Conservation (phyloP, 108 stramenopile species). For the Fragilaria crotonensis region DNA sequence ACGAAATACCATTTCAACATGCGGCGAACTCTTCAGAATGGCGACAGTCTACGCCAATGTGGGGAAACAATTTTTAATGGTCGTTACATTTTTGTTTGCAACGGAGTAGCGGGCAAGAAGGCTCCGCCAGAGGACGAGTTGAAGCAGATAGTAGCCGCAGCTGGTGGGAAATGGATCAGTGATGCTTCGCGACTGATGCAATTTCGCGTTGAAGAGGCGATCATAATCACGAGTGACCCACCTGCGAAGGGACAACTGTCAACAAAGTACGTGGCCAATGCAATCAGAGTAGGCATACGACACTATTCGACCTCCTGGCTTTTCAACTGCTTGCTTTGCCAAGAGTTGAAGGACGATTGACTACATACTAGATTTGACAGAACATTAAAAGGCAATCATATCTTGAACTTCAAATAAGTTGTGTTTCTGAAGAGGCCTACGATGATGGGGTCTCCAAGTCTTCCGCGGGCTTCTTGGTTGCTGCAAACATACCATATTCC, state of each 20-base stretch:
- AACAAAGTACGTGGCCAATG: neutral
- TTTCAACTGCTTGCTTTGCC: constrained; percentile 1
- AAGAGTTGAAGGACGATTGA: too few species aligned
- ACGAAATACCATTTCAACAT: constrained; percentile 42
- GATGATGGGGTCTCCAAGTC: too few species aligned
- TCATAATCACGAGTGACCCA: constrained; percentile 4
- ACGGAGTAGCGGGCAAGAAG: constrained; percentile 46
- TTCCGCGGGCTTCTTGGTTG: constrained; percentile 73
- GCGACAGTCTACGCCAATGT: constrained; percentile 16
- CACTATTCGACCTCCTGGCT: neutral
- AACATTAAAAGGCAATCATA: too few species aligned
- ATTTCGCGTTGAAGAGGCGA: too few species aligned
- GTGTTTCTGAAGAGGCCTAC: too few species aligned
- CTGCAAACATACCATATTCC: constrained; percentile 95
- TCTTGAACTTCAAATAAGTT: too few species aligned
- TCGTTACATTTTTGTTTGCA: constrained; percentile 31
- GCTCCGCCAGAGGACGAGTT: constrained; percentile 43
- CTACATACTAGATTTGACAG: too few species aligned
- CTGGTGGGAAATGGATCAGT: constrained; percentile 36
- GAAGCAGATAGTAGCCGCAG: constrained; percentile 35
- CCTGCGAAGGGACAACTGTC: neutral
- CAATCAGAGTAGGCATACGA: neutral
- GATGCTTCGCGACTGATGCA: neutral
- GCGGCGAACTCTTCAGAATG: constrained; percentile 34
- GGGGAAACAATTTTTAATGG: constrained; percentile 35